phyloP scores from a whole-genome alignment of 2,329 filamentous ascomycete genomes.

The Arthroderma uncinatum region DNA sequence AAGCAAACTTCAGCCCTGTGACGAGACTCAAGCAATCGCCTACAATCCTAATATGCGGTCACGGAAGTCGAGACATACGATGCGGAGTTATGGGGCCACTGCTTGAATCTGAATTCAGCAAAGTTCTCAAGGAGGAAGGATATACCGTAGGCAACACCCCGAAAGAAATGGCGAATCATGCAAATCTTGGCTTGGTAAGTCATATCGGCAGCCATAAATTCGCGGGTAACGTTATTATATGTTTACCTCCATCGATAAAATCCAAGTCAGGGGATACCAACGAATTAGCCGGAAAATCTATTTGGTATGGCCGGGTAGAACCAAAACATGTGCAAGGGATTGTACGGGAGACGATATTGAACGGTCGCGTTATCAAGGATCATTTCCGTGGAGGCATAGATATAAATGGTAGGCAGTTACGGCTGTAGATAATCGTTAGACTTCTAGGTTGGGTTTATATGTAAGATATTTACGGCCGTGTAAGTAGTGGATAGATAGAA shows the following conservation, averaged over 20 bases:
- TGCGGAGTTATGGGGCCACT: constrained; percentile 73
- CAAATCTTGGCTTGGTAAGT: constrained; percentile 46
- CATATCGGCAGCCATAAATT: constrained; percentile 95
- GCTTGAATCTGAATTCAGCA: constrained; percentile 58
- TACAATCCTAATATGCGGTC: constrained; percentile 71
- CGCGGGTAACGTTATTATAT: constrained; percentile 84
- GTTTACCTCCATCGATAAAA: constrained; percentile 40
- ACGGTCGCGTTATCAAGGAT: constrained; percentile 72
- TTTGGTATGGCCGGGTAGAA: constrained; percentile 75
- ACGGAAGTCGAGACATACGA: constrained; percentile 66
- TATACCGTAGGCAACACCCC: constrained; percentile 16
- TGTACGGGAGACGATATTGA: constrained; percentile 71
- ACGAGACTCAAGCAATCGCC: constrained; percentile 49
- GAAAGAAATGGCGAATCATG: constrained; percentile 24
- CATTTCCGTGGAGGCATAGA: constrained; percentile 85
- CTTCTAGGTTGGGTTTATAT: neutral
- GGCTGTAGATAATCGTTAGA: constrained; percentile 27
- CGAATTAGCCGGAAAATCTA: constrained; percentile 38
- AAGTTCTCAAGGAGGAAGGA: constrained; percentile 23
- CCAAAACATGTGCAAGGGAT: constrained; percentile 86
- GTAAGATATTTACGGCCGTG: neutral
- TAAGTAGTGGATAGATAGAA: neutral
- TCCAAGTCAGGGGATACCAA: neutral
- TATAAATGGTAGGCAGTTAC: constrained; percentile 58
- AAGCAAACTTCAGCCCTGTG: constrained; percentile 46